Base-by-base conservation (phyloP, 2,329 filamentous ascomycete species). In the Colletotrichum acutatum region DNA sequence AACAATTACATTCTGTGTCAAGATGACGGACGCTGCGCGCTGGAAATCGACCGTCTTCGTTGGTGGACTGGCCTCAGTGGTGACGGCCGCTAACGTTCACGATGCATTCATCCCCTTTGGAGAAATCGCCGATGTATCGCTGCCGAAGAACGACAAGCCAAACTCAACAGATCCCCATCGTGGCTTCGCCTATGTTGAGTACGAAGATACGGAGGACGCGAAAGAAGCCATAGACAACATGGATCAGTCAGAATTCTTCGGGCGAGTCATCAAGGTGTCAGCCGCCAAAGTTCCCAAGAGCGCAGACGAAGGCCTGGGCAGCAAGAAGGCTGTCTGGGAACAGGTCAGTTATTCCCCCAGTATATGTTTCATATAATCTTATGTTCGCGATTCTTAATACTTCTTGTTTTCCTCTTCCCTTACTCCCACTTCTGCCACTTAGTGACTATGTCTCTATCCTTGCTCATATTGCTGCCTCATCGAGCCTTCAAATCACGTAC, bases 201-300 rank as follows among this genome's bases (percentile, higher is more conserved):
- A 94, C 79, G 95, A 98, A 78, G 90, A 95, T 70, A 88, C 91
- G 14, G 90, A 92, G 70, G 97, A 99, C 83, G 96, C 95, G 32
- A 92, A 92, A 79, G 96, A 98, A 83, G 97, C 97, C 63, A 98
- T 99, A 82, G 95, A 98, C 87, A 99, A 99, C 81, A 98, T 99
- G 96, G 95, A 99, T 81, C 95, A 98, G 82, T 93, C 95, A 74
- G 96, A 98, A 84, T 90, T 99, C 58, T 98, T 96, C 81, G 97
- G 97, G 12, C 91, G 94, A 72, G 92, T 97, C 16, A 93, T 99
- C 81, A 98, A 95, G 82, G 96, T 98, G 64, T 95, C 95, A 57
- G 90, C 93, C 68, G 97, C 97, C 56, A 99, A 98, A 83, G 91
- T 94, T 37, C 95, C 97, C 75, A 98, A 98, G 86, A 94, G 94